These are phyloP conservation scores for Hirschioporus abietinus DNA, from an alignment of 768 basidiomycete species.

Conservation along the genomic window DNA sequence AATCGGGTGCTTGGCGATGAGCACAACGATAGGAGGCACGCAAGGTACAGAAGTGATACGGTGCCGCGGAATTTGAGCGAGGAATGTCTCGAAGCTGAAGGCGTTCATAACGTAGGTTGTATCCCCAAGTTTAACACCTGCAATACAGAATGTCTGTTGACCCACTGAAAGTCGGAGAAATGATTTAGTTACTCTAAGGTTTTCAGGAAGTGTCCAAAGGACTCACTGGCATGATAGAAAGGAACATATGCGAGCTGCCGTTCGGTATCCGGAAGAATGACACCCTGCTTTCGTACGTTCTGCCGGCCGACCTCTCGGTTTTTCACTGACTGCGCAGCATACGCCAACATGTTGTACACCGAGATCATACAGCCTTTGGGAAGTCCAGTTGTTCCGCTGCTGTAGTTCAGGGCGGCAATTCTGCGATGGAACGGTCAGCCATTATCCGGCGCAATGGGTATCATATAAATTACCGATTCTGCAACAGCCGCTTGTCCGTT, in stretches of 20 bases:
- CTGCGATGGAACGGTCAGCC: background rate
- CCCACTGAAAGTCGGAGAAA: background rate
- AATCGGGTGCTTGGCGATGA: slow-evolving; percentile 27
- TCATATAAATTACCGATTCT: background rate
- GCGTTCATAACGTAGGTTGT: slow-evolving; percentile 2
- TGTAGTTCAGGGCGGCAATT: background rate
- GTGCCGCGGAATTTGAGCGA: slow-evolving; percentile 2
- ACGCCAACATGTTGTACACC: background rate
- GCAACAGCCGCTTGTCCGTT: background rate
- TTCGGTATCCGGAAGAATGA: background rate
- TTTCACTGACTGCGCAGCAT: background rate
- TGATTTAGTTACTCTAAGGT: background rate
- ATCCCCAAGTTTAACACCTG: background rate
- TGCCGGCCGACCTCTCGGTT: background rate
- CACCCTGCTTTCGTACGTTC: background rate
- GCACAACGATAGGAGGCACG: slow-evolving; percentile 33
- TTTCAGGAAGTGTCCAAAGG: background rate
- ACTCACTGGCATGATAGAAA: slow-evolving; percentile 3
- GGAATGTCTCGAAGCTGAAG: slow-evolving; percentile 5
- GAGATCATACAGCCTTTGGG: slow-evolving; percentile 3
- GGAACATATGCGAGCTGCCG: background rate
- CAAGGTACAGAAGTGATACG: slow-evolving; percentile 9
- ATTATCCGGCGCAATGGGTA: background rate
- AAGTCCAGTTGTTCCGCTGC: slow-evolving; percentile 3
- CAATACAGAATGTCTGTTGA: background rate